A percentile compares a stretch with the other conserved stretches of the same genome.
Evolutionary conservation across 2,329 filamentous ascomycete genomes (phyloP).

Genomic region (Tolypocladium ophioglossoides): DNA sequence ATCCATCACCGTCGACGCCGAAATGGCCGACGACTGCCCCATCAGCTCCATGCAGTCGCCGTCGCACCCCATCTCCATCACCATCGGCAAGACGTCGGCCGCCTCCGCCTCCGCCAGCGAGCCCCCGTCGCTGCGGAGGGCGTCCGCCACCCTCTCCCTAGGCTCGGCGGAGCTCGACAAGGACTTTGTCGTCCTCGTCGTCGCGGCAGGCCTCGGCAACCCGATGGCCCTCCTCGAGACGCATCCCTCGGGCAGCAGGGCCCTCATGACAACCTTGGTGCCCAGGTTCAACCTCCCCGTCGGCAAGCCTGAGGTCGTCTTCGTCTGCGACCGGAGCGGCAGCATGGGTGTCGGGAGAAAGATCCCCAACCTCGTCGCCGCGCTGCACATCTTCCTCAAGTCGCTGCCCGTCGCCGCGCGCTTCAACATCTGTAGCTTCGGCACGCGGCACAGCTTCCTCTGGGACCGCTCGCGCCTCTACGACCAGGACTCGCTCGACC

Average conservation of each 20-base stretch:
- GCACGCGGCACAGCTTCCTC: constrained; percentile 32
- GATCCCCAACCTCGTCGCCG: constrained; percentile 42
- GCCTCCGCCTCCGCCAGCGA: constrained; percentile 25
- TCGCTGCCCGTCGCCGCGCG: constrained; percentile 52
- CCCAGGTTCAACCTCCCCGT: constrained; percentile 55
- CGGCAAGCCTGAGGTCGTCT: constrained; percentile 52
- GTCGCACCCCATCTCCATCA: constrained; percentile 56
- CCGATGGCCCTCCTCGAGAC: constrained; percentile 56
- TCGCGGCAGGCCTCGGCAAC: constrained; percentile 47
- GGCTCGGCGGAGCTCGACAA: constrained; percentile 41
- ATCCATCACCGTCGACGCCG: constrained; percentile 22
- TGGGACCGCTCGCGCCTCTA: constrained; percentile 38
- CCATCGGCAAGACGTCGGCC: constrained; percentile 43
- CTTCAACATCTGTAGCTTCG: constrained; percentile 65
- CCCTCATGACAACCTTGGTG: constrained; percentile 61
- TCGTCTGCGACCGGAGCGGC: constrained; percentile 61
- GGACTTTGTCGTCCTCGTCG: constrained; percentile 58
- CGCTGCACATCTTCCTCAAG: constrained; percentile 54
- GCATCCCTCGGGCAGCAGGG: constrained; percentile 53
- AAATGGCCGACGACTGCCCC: constrained; percentile 40
- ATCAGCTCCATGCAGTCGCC: constrained; percentile 56
- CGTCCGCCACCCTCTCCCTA: constrained; percentile 50
- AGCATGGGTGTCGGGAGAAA: constrained; percentile 43
- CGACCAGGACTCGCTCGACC: constrained; percentile 28
- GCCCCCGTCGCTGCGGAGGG: constrained; percentile 42